Percentiles rank a stretch among this genome's conserved stretches.
These are phyloP conservation scores for Penicillium parvum DNA, from an alignment of 495 filamentous ascomycete species.

Conservation along the genomic window DNA sequence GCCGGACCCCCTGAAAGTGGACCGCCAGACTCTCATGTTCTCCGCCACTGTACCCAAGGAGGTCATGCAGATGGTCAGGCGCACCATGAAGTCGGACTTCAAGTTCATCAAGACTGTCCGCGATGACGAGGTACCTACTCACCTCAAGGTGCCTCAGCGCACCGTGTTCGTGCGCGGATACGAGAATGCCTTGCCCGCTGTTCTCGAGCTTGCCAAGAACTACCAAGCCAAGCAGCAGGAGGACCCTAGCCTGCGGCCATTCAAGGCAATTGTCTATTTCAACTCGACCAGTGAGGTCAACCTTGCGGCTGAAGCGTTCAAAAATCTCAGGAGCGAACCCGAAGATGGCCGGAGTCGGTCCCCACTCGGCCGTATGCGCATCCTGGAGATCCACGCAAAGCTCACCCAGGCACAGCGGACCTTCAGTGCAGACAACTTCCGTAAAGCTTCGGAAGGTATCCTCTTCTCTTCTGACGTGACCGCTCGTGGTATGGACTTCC, in stretches of 20 bases:
- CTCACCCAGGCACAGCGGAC: constrained; percentile 69
- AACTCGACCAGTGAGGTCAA: constrained; percentile 68
- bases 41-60: constrained; percentile 86
- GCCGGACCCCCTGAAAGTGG: constrained; percentile 54
- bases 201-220: constrained; percentile 68
- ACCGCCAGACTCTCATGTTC: constrained; percentile 87
- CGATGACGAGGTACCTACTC: constrained; percentile 76
- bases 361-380: constrained; percentile 41
- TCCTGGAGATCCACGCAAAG: constrained; percentile 74
- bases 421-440: constrained; percentile 65
- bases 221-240: constrained; percentile 38
- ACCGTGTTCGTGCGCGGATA: constrained; percentile 58
- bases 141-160: constrained; percentile 77
- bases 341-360: constrained; percentile 26
- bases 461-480: constrained; percentile 93
- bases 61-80: constrained; percentile 72
- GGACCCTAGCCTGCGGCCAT: constrained; percentile 50
- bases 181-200: constrained; percentile 70
- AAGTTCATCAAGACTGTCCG: constrained; percentile 79
- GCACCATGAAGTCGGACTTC: constrained; percentile 66
- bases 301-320: constrained; percentile 59
- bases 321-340: constrained; percentile 37
- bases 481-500: constrained; percentile 84
- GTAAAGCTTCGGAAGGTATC: constrained; percentile 56
- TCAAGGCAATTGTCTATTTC: constrained; percentile 93